Percentiles rank a stretch among this genome's conserved stretches.
phyloP scores from a whole-genome alignment of 2,329 filamentous ascomycete genomes.

The Tolypocladium inflatum region DNA sequence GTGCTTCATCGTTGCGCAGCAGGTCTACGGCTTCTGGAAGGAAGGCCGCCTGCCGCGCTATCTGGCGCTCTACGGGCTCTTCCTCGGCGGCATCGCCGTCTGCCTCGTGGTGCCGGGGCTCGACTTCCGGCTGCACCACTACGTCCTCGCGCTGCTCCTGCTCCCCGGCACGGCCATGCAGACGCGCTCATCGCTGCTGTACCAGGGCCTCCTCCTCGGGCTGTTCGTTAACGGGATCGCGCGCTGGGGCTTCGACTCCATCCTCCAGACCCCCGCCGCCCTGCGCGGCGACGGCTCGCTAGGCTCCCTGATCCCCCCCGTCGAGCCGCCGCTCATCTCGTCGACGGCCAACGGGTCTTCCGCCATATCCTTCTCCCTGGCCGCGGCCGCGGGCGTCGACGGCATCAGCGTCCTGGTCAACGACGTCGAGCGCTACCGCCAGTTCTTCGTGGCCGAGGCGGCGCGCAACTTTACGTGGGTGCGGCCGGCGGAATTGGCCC shows the following conservation, averaged over 20 bases:
- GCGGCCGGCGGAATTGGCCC: conserved; percentile 30
- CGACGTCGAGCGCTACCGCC: conserved; percentile 72
- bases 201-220: conserved; percentile 82
- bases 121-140: conserved; percentile 86
- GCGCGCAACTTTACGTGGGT: conserved; percentile 48
- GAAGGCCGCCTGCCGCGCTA: conserved; percentile 74
- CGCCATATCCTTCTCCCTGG: conserved; percentile 55
- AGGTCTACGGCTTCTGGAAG: conserved; percentile 77
- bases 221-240: conserved; percentile 91
- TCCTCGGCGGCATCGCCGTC: conserved; percentile 56
- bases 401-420: conserved; percentile 79
- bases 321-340: conserved; percentile 39
- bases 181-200: conserved; percentile 73
- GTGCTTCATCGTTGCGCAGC: conserved; percentile 56
- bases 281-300: conserved; percentile 60
- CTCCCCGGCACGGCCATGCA: conserved; percentile 84
- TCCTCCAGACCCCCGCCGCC: conserved; percentile 71
- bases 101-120: conserved; percentile 66
- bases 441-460: conserved; percentile 52
- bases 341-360: conserved; percentile 34
- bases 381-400: conserved; percentile 40
- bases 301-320: conserved; percentile 50
- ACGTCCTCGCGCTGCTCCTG: conserved; percentile 78
- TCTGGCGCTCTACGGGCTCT: conserved; percentile 65
- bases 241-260: conserved; percentile 84